Evolutionary conservation across 306 rosid species (phyloP), one percentile per base, ranked within the genome.

Genomic region (Mimosa bimucronata): DNA sequence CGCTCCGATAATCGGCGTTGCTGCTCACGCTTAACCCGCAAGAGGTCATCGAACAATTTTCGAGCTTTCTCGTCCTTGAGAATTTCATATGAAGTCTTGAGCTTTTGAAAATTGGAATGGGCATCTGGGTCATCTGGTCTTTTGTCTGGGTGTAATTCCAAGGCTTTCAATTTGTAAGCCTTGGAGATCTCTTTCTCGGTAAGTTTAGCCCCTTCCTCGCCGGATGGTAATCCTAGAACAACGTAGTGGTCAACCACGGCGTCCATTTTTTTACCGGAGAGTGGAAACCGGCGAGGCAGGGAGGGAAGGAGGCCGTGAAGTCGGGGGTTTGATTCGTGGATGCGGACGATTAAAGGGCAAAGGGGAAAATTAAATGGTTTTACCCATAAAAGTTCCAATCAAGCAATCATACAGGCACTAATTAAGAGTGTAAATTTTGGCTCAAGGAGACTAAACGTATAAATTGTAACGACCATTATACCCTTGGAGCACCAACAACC

Each of bases 91-190:
- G 97, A 95, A 2, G 94, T 75, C 38, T 86, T 89, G 2, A 94
- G 92, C 82, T 81, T 88, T 30, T 87, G 94, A 66, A 94, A 94
- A 19, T 94, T 79, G 73, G 85, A 79, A 16, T 85, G 89, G 78
- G 98, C 97, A 80, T 92, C 78, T 2, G 97, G 88, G 83, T 94
- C 95, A 26, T 90, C 95, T 0, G 86, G 97, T 74, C 92, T 89
- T 91, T 96, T 96, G 86, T 96, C 99, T 0, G 99, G 99, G 76
- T 96, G 99, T 80, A 91, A 74, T 69, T 86, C 97, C 42, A 92
- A 80, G 40, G 99, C 99, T 81, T 88, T 93, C 4, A 9, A 82
- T 87, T 83, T 86, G 89, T 96, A 96, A 2, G 92, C 97, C 72
- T 90, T 96, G 2, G 88, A 82, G 76, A 96, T 91, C 38, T 93